These are phyloP conservation scores for Apiotrichum gracile DNA, from an alignment of 1,284 basidiomycete species.

Conservation along the genomic window DNA sequence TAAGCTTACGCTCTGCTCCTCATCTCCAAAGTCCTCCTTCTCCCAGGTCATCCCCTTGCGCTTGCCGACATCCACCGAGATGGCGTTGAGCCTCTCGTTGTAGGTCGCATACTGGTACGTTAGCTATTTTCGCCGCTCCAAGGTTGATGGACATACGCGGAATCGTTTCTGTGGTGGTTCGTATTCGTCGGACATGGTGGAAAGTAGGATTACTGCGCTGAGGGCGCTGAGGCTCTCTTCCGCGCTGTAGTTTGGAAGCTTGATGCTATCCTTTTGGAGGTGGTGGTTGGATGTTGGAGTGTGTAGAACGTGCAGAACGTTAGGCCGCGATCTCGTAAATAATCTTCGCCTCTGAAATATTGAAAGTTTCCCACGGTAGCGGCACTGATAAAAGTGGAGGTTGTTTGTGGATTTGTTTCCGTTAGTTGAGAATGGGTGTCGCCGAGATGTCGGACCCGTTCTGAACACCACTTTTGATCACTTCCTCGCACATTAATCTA, in stretches of 20 bases:
- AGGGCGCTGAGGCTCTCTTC: background rate
- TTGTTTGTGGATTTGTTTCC: background rate
- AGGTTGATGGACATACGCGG: slow-evolving; percentile 23
- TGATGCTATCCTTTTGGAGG: background rate
- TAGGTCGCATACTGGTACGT: slow-evolving; percentile 41
- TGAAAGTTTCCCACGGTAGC: slow-evolving; percentile 6
- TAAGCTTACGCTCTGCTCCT: slow-evolving; percentile 33
- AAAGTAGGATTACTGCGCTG: background rate
- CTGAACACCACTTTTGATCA: no score
- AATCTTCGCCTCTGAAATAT: background rate
- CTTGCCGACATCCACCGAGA: slow-evolving; percentile 43
- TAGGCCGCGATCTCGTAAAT: background rate
- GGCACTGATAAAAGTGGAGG: background rate
- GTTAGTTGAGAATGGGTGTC: background rate
- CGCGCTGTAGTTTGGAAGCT: background rate
- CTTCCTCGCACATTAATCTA: background rate
- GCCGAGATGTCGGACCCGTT: no score
- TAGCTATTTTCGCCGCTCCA: background rate
- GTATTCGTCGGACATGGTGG: slow-evolving; percentile 26
- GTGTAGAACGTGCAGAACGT: no score
- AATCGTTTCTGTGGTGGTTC: slow-evolving; percentile 43
- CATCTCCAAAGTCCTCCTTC: slow-evolving; percentile 39
- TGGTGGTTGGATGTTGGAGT: background rate
- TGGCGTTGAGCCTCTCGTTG: slow-evolving; percentile 39
- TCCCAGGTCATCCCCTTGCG: slow-evolving; percentile 41